phyloP scores from a whole-genome alignment of 805 yeast species.

The Tetrapisispora phaffii region DNA sequence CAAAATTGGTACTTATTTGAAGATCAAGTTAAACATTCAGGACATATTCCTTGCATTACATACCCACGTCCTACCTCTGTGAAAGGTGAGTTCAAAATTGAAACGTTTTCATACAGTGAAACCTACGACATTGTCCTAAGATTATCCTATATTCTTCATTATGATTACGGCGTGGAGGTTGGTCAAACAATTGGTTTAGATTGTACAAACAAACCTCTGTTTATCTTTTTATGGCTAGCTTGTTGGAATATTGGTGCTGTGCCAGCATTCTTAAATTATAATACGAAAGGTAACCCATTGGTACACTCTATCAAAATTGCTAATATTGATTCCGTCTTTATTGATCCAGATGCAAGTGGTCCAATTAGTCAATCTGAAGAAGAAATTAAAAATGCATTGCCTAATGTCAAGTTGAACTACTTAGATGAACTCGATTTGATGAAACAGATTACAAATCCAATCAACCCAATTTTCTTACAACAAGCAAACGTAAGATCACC shows the following conservation, averaged over 20 bases:
- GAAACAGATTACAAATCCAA: slow-evolving; percentile 30
- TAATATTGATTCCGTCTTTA: slow-evolving; percentile 51
- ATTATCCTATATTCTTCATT: slow-evolving; percentile 53
- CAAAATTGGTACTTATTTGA: slow-evolving; percentile 69
- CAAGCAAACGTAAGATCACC: slow-evolving; percentile 49
- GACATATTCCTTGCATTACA: slow-evolving; percentile 48
- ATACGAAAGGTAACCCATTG: slow-evolving; percentile 60
- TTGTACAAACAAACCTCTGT: slow-evolving; percentile 75
- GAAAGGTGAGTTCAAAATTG: slow-evolving; percentile 48
- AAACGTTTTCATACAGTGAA: slow-evolving; percentile 58
- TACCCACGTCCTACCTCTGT: slow-evolving; percentile 37
- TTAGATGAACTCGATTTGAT: slow-evolving; percentile 43
- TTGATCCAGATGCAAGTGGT: slow-evolving; percentile 59
- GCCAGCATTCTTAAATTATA: slow-evolving; percentile 82
- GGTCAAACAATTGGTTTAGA: slow-evolving; percentile 67
- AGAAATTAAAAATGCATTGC: slow-evolving; percentile 31
- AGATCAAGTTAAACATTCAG: slow-evolving; percentile 37
- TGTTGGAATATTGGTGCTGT: slow-evolving; percentile 85
- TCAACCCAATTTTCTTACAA: slow-evolving; percentile 44
- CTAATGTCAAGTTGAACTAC: slow-evolving; percentile 38
- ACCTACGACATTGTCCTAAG: slow-evolving; percentile 55
- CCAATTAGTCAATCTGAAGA: slow-evolving; percentile 43
- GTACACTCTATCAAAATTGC: slow-evolving; percentile 72
- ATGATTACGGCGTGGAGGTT: slow-evolving; percentile 52
- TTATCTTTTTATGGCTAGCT: slow-evolving; percentile 71